A percentile compares a stretch with the other conserved stretches of the same genome.
These are phyloP conservation scores for Picea sitchensis DNA, from an alignment of 75 land plant genomes.

Conservation along the genomic window DNA sequence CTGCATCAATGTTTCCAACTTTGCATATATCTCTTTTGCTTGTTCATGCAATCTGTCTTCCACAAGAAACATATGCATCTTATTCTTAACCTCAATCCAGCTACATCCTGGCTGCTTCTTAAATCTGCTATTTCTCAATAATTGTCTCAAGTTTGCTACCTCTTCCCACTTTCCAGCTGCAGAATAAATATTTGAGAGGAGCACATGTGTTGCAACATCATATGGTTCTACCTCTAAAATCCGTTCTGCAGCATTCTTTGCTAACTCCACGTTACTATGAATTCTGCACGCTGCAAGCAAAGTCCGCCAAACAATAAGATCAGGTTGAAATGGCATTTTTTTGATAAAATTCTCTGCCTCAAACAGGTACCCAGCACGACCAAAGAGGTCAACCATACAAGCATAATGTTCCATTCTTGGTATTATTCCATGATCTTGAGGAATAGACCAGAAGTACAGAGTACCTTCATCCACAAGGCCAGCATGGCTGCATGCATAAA, in stretches of 20 bases:
- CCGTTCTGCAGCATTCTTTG: not conserved
- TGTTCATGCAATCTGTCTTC: not conserved
- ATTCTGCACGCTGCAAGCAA: not conserved
- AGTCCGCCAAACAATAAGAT: not conserved
- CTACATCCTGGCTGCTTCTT: constrained; percentile 1
- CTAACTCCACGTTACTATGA: not conserved
- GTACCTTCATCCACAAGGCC: constrained; percentile 1
- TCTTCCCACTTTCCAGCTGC: not conserved
- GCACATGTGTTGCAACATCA: not conserved
- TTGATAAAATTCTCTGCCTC: not conserved
- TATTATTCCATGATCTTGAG: not conserved
- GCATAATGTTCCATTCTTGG: constrained; percentile 4
- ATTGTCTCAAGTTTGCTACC: not conserved
- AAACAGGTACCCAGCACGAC: not conserved
- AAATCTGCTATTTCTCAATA: not conserved
- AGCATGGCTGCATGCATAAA: constrained; percentile 12
- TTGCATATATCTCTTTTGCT: not conserved
- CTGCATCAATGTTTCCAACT: not conserved
- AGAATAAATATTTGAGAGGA: not conserved
- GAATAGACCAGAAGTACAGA: not conserved
- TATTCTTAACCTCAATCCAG: not conserved
- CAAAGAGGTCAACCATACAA: not conserved
- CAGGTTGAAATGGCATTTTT: not conserved
- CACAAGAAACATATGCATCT: not conserved
- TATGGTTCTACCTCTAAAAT: not conserved